Percentiles rank a stretch among this genome's conserved stretches.
Conservation (phyloP, 306 rosid species). For the Canavalia ensiformis region DNA sequence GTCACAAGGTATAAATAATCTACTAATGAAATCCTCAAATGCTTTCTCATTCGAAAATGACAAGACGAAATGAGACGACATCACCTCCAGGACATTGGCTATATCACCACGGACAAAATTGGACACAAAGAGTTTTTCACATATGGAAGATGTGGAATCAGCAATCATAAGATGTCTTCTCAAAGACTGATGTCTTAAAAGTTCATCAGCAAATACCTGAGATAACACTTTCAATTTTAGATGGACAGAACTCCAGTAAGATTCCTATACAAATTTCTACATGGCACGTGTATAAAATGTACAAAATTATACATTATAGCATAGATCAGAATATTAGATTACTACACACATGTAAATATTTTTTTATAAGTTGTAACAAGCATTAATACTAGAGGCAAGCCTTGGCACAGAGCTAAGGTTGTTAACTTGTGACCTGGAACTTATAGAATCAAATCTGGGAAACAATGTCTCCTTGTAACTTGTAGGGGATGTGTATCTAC, state of each 20-base stretch:
- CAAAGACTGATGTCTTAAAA: slow-evolving; percentile 63
- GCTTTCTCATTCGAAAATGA: slow-evolving; percentile 65
- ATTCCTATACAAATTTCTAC: slow-evolving; percentile 22
- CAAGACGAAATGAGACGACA: slow-evolving; percentile 70
- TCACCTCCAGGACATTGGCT: slow-evolving; percentile 74
- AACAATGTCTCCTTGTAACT: background rate
- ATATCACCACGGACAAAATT: slow-evolving; percentile 52
- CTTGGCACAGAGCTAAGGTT: background rate
- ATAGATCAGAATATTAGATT: slow-evolving; percentile 12
- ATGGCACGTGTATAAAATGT: slow-evolving; percentile 1
- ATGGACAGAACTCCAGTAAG: slow-evolving; percentile 37
- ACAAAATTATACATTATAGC: slow-evolving; percentile 6
- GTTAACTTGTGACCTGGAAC: background rate
- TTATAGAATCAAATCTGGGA: background rate
- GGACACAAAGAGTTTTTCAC: slow-evolving; percentile 52
- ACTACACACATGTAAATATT: background rate
- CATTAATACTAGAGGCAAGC: background rate
- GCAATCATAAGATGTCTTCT: slow-evolving; percentile 64
- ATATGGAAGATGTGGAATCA: slow-evolving; percentile 60
- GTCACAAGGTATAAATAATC: slow-evolving; percentile 53
- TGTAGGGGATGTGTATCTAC: background rate
- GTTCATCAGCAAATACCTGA: slow-evolving; percentile 88
- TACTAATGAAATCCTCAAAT: slow-evolving; percentile 62
- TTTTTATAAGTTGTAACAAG: background rate
- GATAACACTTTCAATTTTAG: slow-evolving; percentile 53